Evolutionary conservation across 306 rosid species (phyloP), one percentile per base, ranked within the genome.

Genomic region (Cicer judaicum): DNA sequence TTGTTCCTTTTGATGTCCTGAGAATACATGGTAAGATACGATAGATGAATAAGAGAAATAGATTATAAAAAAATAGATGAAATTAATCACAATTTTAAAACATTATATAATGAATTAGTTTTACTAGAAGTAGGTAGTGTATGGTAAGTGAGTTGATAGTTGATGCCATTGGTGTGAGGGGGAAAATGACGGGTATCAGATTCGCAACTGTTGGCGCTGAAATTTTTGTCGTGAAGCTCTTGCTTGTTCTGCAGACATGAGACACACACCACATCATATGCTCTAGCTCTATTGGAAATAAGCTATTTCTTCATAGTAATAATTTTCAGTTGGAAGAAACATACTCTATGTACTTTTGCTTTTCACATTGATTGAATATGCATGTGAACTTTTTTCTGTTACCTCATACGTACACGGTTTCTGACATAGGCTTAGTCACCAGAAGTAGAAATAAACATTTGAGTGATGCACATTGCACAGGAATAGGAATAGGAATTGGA

Each of bases 371-470:
- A 60, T 60, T 60, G 65, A 60, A 13, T 34, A 29, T 29, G 36
- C 36, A 29, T 29, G 36, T 29, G 36, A 29, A 29, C 36, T 29
- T 29, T 29, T 29, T 29, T 29, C 36, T 29, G 18, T 12, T 60
- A 60, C 29, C 41, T 57, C 10, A 57, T 24, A 29, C 36, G 36
- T 29, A 11, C 61, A 54, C 39, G 8, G 40, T 54, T 19, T 54
- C 61, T 54, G 59, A 29, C 65, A 60, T 34, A 13, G 65, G 18
- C 65, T 60, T 60, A 34, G 10, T 60, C 65, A 34, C 65, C 42
- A 60, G 34, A 60, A 11, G 18, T 12, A 60, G 65, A 60, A 60
- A 34, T 9, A 12, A 60, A 60, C 43, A 60, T 29, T 60, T 60
- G 16, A 29, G 16, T 34, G 43, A 29, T 13, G 15, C 15, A 10